A percentile compares a stretch with the other conserved stretches of the same genome.
Conservation (phyloP, 2,329 filamentous ascomycete species). For the Cercospora brassicicola region DNA sequence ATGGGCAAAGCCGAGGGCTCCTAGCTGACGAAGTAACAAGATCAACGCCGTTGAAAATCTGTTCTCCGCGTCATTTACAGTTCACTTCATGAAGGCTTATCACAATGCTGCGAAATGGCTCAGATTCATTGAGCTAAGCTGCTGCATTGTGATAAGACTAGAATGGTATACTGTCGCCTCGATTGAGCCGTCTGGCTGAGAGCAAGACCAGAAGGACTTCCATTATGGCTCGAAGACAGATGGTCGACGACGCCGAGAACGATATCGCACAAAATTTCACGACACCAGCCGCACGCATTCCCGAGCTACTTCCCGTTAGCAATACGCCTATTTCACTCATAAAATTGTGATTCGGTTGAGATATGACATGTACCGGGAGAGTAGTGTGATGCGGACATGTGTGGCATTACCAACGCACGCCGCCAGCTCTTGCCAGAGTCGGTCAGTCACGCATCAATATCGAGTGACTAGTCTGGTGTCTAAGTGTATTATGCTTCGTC, state of each 20-base stretch:
- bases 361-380: background rate
- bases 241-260: background rate
- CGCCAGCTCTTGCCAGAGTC: background rate
- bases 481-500: constrained; percentile 17
- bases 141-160: background rate
- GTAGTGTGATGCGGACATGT: background rate
- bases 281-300: background rate
- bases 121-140: background rate
- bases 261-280: background rate
- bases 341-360: background rate
- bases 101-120: background rate
- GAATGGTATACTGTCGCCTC: background rate
- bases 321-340: background rate
- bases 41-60: background rate
- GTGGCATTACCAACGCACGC: background rate
- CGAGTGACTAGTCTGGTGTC: constrained; percentile 12
- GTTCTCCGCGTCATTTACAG: background rate
- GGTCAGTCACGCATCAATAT: background rate
- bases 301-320: background rate
- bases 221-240: background rate
- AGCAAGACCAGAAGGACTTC: background rate
- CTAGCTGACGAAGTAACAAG: background rate
- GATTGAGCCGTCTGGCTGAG: background rate
- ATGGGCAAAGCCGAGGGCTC: no score
- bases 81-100: background rate